Base-by-base conservation (phyloP, 2,329 filamentous ascomycete genomes). In the Cladosporium colombiae region DNA sequence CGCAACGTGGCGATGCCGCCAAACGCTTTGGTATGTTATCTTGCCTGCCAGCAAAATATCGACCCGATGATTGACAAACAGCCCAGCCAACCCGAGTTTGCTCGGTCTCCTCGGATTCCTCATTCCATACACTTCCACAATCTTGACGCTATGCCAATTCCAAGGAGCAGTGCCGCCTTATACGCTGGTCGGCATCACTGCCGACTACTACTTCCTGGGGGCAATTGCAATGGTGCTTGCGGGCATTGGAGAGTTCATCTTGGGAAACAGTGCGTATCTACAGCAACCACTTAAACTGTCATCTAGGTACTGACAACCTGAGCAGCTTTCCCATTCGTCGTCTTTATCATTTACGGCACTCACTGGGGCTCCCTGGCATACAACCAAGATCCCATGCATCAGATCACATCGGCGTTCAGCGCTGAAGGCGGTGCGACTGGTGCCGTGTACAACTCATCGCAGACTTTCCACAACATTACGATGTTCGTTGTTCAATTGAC, bases 121-220 rank as follows among this genome's bases (percentile, higher is more conserved):
- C 5, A 67, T 74, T 11, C 71, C 72, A 5, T 75, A 71, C 61
- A 70, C 71, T 11, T 70, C 74, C 4, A 73, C 73, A 3, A 67
- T 75, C 27, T 62, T 75, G 37, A 70, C 63, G 21, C 70, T 74
- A 16, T 64, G 68, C n/a, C 65, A 70, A 27, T 69, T 70, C 53
- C 61, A 57, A 33, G 73, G 73, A 11, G 69, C 70, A 4, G 37
- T 66, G 1, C 67, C 70, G 5, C 68, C 68, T 1, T 65, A 64
- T 61, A 71, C 69, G 25, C 62, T 72, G 5, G 64, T 68, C 13
- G 71, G 70, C 10, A 60, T 74, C 31, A 67, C 59, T n/a, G 71
- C 70, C 29, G 68, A 72, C 52, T 74, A 74, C 55, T 73, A 72
- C 56, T 74, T 74, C 61, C 52, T 75, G 1, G 73, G 73, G 21